These are phyloP conservation scores for Yamadazyma scolyti DNA, from an alignment of 805 yeast species.

Conservation along the genomic window DNA sequence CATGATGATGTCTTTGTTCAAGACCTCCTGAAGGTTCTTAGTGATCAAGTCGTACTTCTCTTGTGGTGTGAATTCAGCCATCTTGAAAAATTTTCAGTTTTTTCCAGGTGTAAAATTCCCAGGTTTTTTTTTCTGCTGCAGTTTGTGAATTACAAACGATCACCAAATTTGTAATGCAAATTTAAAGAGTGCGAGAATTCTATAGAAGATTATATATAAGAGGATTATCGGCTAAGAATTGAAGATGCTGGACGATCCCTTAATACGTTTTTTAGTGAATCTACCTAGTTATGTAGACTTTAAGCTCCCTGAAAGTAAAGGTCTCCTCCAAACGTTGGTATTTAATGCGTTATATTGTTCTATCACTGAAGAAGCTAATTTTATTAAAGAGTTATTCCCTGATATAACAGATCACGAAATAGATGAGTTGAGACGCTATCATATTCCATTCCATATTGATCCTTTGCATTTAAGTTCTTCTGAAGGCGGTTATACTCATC, in stretches of 20 bases:
- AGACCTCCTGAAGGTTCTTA: slow-evolving; percentile 84
- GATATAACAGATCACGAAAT: slow-evolving; percentile 16
- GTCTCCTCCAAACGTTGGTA: too few species aligned
- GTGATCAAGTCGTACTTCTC: slow-evolving; percentile 75
- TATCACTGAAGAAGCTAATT: slow-evolving; percentile 35
- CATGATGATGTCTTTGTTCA: slow-evolving; percentile 83
- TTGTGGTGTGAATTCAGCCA: slow-evolving; percentile 29
- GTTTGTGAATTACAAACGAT: too few species aligned
- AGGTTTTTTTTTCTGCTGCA: slow-evolving; percentile 1
- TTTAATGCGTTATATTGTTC: slow-evolving; percentile 29
- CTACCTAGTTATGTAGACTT: too few species aligned
- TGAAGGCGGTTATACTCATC: slow-evolving; percentile 30
- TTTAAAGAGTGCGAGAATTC: too few species aligned
- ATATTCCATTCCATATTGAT: slow-evolving; percentile 4
- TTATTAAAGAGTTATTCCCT: slow-evolving; percentile 32
- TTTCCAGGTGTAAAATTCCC: not conserved
- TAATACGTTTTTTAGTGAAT: too few species aligned
- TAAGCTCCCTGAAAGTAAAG: too few species aligned
- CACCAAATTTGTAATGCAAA: too few species aligned
- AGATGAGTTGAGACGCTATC: slow-evolving; percentile 10
- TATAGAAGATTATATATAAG: too few species aligned
- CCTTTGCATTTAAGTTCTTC: slow-evolving; percentile 3
- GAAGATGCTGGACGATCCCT: too few species aligned
- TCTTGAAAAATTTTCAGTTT: slow-evolving; percentile 1
- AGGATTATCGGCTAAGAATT: too few species aligned